Conservation (phyloP, 1,284 basidiomycete species). For the Pholiota adiposa region DNA sequence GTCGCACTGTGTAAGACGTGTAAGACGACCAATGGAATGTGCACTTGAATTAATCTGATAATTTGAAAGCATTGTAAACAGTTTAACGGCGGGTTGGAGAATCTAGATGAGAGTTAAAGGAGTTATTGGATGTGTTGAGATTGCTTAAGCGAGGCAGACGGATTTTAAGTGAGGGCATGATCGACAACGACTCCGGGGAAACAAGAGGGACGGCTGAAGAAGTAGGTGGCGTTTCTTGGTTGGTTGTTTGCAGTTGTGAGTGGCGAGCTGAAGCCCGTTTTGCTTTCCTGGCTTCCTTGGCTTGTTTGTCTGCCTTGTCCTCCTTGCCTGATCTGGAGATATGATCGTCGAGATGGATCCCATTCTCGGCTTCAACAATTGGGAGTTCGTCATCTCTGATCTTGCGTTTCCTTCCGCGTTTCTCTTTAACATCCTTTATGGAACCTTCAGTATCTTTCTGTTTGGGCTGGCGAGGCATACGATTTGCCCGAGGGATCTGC, state of each 20-base stretch:
- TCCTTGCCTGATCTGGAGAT: conserved; percentile 23
- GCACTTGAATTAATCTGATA: conserved; percentile 5
- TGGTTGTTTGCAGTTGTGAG: conserved; percentile 21
- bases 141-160: conserved; percentile 53
- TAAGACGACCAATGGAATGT: neutral
- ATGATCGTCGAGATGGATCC: conserved; percentile 11
- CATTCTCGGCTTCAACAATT: conserved; percentile 26
- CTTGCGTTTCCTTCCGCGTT: conserved; percentile 51
- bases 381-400: conserved; percentile 45
- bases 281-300: conserved; percentile 34
- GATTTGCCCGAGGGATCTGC: conserved; percentile 25
- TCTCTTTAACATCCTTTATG: conserved; percentile 35
- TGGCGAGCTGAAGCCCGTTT: conserved; percentile 35
- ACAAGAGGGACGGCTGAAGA: conserved; percentile 25
- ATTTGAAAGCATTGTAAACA: neutral
- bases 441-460: conserved; percentile 31
- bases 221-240: conserved; percentile 26
- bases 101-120: conserved; percentile 18
- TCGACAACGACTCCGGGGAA: conserved; percentile 34
- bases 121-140: conserved; percentile 18
- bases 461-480: conserved; percentile 30
- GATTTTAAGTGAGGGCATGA: conserved; percentile 58
- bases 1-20: too few relatives aligned
- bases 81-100: conserved; percentile 21
- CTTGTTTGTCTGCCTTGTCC: conserved; percentile 29